These are phyloP conservation scores for Lanmaoa pseudosensibilis DNA, from an alignment of 768 basidiomycete species.

Conservation along the genomic window DNA sequence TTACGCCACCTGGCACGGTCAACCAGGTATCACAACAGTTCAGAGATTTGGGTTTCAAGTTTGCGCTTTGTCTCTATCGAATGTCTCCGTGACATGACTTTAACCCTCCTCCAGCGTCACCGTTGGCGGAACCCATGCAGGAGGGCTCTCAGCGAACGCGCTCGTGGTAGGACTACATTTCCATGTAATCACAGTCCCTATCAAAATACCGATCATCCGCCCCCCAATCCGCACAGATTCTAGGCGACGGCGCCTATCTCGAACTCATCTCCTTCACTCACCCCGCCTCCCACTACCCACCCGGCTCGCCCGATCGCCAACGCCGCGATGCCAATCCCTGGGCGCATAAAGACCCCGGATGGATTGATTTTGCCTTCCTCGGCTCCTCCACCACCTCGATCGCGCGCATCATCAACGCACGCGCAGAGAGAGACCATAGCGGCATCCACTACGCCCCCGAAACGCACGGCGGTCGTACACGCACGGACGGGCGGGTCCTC, in stretches of 20 bases:
- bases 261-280: constrained; percentile 70
- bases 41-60: constrained; percentile 67
- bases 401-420: constrained; percentile 54
- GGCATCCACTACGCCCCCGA: constrained; percentile 46
- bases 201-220: neutral
- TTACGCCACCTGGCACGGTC: constrained; percentile 65
- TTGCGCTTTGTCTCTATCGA: constrained; percentile 10
- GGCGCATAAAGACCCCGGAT: constrained; percentile 55
- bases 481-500: constrained; percentile 54
- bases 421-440: constrained; percentile 41
- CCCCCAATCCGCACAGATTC: constrained; percentile 13
- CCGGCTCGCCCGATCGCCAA: constrained; percentile 43
- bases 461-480: constrained; percentile 51
- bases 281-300: constrained; percentile 53
- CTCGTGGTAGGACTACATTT: constrained; percentile 48
- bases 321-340: constrained; percentile 51
- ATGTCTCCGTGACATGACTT: neutral
- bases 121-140: constrained; percentile 64
- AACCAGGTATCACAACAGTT: constrained; percentile 51
- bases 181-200: neutral
- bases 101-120: constrained; percentile 48
- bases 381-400: constrained; percentile 50
- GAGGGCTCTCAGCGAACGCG: constrained; percentile 61
- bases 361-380: constrained; percentile 68
- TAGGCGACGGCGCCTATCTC: constrained; percentile 56